Evolutionary conservation across 2,329 filamentous ascomycete genomes (phyloP).

Genomic region (Podosphaera fusca): DNA sequence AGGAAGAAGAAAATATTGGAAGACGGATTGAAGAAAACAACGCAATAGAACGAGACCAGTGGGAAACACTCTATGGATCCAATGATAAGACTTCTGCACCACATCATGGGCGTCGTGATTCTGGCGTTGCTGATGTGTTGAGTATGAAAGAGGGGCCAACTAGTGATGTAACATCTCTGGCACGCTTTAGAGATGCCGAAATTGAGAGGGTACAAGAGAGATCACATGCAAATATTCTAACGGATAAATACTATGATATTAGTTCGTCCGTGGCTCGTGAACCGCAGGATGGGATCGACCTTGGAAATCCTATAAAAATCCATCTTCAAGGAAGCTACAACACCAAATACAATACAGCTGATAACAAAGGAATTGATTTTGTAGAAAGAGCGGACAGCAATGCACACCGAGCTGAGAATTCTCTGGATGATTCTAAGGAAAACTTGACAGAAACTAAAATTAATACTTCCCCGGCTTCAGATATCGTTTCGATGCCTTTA

Average conservation of each 20-base stretch:
- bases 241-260: conserved; percentile 18
- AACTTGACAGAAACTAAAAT: background rate
- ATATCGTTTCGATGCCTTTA: conserved; percentile 43
- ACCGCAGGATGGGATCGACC: conserved; percentile 6
- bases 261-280: conserved; percentile 10
- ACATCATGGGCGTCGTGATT: conserved; percentile 9
- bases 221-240: background rate
- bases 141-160: conserved; percentile 22
- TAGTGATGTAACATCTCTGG: conserved; percentile 10
- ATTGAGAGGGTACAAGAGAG: conserved; percentile 30
- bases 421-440: background rate
- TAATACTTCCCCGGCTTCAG: conserved; percentile 21
- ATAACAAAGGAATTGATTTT: background rate
- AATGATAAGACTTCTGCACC: conserved; percentile 19
- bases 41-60: conserved; percentile 37
- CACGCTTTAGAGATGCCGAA: conserved; percentile 21
- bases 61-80: conserved; percentile 59
- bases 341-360: background rate
- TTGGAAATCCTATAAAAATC: conserved; percentile 21
- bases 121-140: conserved; percentile 19
- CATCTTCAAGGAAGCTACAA: background rate
- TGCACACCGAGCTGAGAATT: background rate
- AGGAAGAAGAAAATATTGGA: conserved; percentile 48
- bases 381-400: background rate
- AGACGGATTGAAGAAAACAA: conserved; percentile 39